Conservation (phyloP, 2,329 filamentous ascomycete genomes). For the Paramyrothecium roridum region DNA sequence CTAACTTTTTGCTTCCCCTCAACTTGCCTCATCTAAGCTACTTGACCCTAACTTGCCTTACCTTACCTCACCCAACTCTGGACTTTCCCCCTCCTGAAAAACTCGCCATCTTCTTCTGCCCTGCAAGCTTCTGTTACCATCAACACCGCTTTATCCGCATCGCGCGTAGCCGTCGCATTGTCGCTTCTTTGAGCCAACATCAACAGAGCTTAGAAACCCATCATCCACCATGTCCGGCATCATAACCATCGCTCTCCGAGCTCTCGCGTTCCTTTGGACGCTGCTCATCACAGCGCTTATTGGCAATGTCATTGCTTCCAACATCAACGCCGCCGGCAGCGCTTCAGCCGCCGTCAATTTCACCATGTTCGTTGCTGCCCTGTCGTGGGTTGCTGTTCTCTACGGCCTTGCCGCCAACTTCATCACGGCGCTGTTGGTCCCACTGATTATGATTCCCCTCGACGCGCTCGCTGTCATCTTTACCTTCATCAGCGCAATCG, state of each 20-base stretch:
- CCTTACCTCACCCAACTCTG: neutral
- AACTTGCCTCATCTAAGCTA: neutral
- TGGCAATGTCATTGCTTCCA: slow-evolving; percentile 55
- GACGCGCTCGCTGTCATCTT: slow-evolving; percentile 63
- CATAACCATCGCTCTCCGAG: slow-evolving; percentile 44
- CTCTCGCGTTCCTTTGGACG: slow-evolving; percentile 47
- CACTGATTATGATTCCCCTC: slow-evolving; percentile 50
- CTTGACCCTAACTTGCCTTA: neutral
- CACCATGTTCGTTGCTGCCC: slow-evolving; percentile 66
- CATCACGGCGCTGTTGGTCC: slow-evolving; percentile 48
- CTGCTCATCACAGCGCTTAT: slow-evolving; percentile 53
- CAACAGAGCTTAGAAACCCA: too few relatives aligned
- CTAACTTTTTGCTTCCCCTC: too few relatives aligned
- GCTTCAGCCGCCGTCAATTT: slow-evolving; percentile 54
- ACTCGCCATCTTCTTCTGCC: too few relatives aligned
- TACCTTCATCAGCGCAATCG: slow-evolving; percentile 67
- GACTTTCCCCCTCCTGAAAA: too few relatives aligned
- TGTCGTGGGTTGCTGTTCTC: slow-evolving; percentile 63
- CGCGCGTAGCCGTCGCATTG: too few relatives aligned
- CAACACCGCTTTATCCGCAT: too few relatives aligned
- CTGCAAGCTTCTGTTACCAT: too few relatives aligned
- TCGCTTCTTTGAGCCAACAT: too few relatives aligned
- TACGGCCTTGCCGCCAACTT: slow-evolving; percentile 58
- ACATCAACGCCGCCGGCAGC: slow-evolving; percentile 37
- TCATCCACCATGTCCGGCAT: slow-evolving; percentile 24